Evolutionary conservation across 129 eudicot genomes (phyloP).

Genomic region (Chrysanthemum lavandulifolium): DNA sequence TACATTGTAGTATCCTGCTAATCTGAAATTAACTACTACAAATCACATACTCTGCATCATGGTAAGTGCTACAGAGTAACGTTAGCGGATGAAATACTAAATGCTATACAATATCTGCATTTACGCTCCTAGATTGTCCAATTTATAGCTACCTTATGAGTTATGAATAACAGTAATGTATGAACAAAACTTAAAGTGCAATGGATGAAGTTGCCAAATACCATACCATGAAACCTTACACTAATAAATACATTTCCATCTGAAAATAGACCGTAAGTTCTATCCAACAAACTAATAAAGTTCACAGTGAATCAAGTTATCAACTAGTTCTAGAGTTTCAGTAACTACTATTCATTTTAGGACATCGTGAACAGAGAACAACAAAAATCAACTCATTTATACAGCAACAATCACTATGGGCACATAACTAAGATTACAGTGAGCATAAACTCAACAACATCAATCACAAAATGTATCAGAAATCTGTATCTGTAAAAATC

Average conservation of each 20-base stretch:
- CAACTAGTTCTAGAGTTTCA: conserved; percentile 1
- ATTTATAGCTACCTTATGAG: conserved; percentile 6
- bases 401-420: too few species aligned
- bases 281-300: background rate
- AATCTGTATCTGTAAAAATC: background rate
- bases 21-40: background rate
- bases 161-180: conserved; percentile 13
- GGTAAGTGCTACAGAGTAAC: conserved; percentile 1
- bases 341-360: conserved; percentile 5
- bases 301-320: background rate
- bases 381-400: too few species aligned
- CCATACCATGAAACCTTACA: conserved; percentile 8
- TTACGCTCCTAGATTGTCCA: background rate
- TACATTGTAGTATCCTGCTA: background rate
- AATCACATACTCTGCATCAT: conserved; percentile 7
- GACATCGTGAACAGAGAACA: too few species aligned
- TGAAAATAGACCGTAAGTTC: conserved; percentile 18
- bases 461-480: conserved; percentile 12
- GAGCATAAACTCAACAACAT: conserved; percentile 7
- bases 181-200: conserved; percentile 1
- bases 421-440: background rate
- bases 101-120: conserved; percentile 3
- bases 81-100: background rate
- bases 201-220: background rate
- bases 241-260: conserved; percentile 15